Percentiles rank a stretch among this genome's conserved stretches.
Conservation (phyloP, 176 grass and related monocot species). For the Oryza nivara region DNA sequence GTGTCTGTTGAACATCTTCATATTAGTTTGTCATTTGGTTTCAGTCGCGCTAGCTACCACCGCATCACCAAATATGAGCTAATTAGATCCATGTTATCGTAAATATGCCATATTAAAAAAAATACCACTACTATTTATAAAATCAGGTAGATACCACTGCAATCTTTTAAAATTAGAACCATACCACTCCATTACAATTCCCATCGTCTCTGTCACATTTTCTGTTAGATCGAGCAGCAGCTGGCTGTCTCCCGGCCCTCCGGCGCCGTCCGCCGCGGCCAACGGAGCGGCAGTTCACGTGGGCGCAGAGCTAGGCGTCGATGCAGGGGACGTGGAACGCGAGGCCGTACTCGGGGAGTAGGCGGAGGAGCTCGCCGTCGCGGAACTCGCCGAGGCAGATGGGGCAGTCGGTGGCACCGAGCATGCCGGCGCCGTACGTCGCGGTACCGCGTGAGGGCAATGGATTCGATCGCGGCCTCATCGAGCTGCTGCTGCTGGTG, state of each 20-base stretch:
- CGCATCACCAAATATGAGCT: too few relatives aligned
- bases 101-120: too few relatives aligned
- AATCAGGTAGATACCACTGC: too few relatives aligned
- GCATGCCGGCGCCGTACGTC: constrained; percentile 19
- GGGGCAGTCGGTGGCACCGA: constrained; percentile 64
- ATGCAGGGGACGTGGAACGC: constrained; percentile 87
- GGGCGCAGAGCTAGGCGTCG: constrained; percentile 77
- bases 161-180: too few relatives aligned
- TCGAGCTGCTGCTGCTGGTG: constrained; percentile 39
- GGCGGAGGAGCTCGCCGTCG: constrained; percentile 84
- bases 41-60: background rate
- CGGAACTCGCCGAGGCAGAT: constrained; percentile 82
- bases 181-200: too few relatives aligned
- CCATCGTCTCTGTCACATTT: too few relatives aligned
- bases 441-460: constrained; percentile 55
- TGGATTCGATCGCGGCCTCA: constrained; percentile 61
- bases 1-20: background rate
- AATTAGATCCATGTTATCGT: too few relatives aligned
- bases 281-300: constrained; percentile 74
- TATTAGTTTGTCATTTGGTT: background rate
- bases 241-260: too few relatives aligned
- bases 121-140: too few relatives aligned
- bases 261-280: too few relatives aligned
- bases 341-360: constrained; percentile 83
- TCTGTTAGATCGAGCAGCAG: too few relatives aligned